These are phyloP conservation scores for Aurantiochytrium sp. DNA, from an alignment of 108 stramenopile genomes.

Conservation along the genomic window DNA sequence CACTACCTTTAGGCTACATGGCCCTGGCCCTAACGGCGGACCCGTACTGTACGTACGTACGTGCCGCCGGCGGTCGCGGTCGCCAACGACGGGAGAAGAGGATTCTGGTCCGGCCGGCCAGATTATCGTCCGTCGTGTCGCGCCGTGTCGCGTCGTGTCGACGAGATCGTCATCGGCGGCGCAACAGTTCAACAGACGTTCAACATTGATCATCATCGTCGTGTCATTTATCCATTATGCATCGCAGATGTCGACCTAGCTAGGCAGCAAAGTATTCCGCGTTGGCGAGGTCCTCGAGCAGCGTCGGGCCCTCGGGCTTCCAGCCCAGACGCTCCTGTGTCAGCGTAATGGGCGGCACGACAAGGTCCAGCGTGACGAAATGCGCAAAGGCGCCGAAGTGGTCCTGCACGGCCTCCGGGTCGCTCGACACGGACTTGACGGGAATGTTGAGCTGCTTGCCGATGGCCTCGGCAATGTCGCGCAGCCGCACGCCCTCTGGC, in stretches of 20 bases:
- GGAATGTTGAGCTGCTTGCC: neutral
- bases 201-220: neutral
- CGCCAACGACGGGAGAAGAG: no score
- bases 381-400: neutral
- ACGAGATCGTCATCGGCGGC: no score
- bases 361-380: neutral
- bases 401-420: neutral
- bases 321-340: constrained; percentile 15
- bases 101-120: no score
- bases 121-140: no score
- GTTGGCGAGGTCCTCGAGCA: neutral
- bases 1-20: no score
- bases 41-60: no score
- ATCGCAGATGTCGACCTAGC: neutral
- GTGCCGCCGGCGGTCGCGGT: no score
- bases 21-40: no score
- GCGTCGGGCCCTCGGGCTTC: neutral
- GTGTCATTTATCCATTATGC: neutral
- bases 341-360: neutral
- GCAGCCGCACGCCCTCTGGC: neutral
- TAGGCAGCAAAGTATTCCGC: neutral
- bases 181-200: neutral
- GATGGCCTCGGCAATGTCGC: neutral
- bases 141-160: no score
- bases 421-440: neutral